Evolutionary conservation across 345 rosid species (phyloP), one percentile per base, ranked within the genome.

Genomic region (Cardamine resedifolia): DNA sequence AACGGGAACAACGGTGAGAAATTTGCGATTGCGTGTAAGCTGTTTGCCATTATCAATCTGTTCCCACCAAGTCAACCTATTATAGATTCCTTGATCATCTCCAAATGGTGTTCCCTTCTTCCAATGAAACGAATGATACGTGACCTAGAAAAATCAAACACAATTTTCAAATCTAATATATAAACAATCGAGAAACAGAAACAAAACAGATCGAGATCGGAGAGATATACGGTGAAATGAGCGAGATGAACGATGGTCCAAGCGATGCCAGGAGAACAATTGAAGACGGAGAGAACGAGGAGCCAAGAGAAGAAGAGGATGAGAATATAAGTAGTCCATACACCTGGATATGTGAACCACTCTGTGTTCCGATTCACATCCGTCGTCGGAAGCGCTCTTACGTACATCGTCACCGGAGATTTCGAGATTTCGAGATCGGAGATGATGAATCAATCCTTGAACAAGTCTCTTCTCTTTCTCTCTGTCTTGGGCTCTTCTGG

Each of bases 301-400:
- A 90, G 84, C 97, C 97, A 88, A 0, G 86, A 82, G 75, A 88
- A 86, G 85, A 90, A 90, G 36, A 90, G 70, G 71, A 89, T 85
- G 60, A 83, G 82, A 16, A 89, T 81, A 71, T 87, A 89, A 3
- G 90, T 76, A 14, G 90, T 87, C 90, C 96, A 90, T 0, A 90
- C 97, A 2, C 95, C 97, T 0, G 96, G 91, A 60, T 88, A 90
- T 78, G 87, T 86, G 87, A 90, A 90, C 94, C 90, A 90, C 81
- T 87, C 95, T n/a, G 95, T 90, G 79, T 90, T 90, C 84, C 79
- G 70, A 71, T 90, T 90, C 82, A 88, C 89, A 87, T 90, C 97
- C 83, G 95, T 80, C 75, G 97, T 77, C 68, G 88, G 88, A 77
- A 77, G 77, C 57, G 92, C 92, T 79, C 79, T 76, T 15, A 90